These are phyloP conservation scores for Eimeria brunetti DNA, from an alignment of 169 alveolate species.

Conservation along the genomic window DNA sequence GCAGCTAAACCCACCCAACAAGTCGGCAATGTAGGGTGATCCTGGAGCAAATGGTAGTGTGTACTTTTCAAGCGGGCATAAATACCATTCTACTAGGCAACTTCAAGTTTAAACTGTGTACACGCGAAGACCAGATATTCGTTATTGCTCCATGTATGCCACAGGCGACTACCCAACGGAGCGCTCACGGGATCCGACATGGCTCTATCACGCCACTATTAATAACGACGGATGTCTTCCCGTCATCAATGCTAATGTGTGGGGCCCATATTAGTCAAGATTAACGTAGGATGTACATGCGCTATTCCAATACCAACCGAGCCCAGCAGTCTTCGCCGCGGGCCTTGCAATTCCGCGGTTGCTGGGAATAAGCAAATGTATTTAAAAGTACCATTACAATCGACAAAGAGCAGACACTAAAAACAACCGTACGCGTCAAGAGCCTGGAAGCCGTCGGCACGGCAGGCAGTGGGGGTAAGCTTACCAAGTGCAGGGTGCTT, in stretches of 20 bases:
- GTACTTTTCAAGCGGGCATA: background rate
- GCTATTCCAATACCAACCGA: background rate
- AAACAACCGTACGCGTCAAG: background rate
- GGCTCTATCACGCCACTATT: background rate
- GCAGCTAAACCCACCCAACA: background rate
- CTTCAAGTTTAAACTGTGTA: background rate
- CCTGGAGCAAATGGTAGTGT: background rate
- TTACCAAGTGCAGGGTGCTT: slow-evolving; percentile 84
- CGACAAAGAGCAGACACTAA: background rate
- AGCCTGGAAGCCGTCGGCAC: background rate
- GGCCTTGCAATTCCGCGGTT: no score
- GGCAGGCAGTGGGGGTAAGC: slow-evolving; percentile 48
- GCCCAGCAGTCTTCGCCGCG: background rate
- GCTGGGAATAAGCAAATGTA: background rate
- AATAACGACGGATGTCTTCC: background rate
- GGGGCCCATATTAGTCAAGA: background rate
- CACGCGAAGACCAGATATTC: background rate
- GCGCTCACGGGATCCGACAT: background rate
- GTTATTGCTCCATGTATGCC: background rate
- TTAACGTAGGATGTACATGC: background rate
- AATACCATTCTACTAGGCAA: background rate
- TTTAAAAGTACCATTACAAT: background rate
- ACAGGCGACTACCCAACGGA: background rate
- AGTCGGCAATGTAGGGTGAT: background rate
- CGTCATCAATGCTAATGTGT: no score